Base-by-base conservation (phyloP, 129 eudicot genomes). In the Flaveria sonorensis region DNA sequence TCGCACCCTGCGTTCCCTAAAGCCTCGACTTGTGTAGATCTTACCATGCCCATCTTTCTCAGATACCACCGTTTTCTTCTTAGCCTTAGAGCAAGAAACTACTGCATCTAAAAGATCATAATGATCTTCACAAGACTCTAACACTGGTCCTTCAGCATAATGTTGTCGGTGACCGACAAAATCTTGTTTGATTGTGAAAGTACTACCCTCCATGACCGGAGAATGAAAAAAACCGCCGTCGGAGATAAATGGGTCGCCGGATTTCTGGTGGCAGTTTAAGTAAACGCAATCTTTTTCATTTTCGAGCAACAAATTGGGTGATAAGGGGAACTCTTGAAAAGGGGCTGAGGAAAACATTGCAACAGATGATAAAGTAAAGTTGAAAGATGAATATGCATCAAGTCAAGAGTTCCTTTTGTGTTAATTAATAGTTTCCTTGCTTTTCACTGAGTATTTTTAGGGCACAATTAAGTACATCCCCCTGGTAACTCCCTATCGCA, bases 1-100 rank as follows among this genome's bases (percentile, higher is more conserved):
- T 71, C 98, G 79, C 21, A 92, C 92, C 55, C 98, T 86, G 52
- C 96, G 79, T 53, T 92, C 96, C 36, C 98, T 75, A 0, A 80
- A 85, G 1, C 98, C 98, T 57, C 81, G 89, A 50, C 96, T 81
- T 6, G 94, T 92, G 26, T 48, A 28, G 47, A 92, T 92, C 71
- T 92, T 92, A 67, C 86, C 83, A 48, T 83, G 85, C 64, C 86
- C 74, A 16, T 86, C 90, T 68, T 85, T 92, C 68, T 82, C 83
- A 0, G 60, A 66, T 21, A 72, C 10, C 32, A 1, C 73, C 1
- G 36, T 1, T 69, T 75, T 79, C 62, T 77, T 83, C 42, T 42
- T 52, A 10, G 51, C 28, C 28, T 57, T 60, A 1, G 66, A 21
- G 19, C 61, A n/a, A 52, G 74, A 53, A 51, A 40, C 55, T 10